Base-by-base conservation (phyloP, 1,284 basidiomycete species). In the Ganoderma leucocontextum region DNA sequence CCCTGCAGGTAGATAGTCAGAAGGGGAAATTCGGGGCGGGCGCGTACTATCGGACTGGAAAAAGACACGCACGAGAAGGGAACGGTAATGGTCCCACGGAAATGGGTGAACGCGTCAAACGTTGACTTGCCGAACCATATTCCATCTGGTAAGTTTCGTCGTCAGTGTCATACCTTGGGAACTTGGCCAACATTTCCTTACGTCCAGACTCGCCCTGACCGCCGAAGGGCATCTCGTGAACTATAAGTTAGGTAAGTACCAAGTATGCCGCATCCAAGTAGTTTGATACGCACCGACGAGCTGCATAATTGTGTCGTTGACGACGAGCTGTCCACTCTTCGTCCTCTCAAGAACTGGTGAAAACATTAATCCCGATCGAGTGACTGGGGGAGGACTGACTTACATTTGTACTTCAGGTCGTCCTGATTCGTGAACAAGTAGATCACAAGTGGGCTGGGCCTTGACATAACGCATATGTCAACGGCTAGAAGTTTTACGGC, bases 291-390 rank as follows among this genome's bases (percentile, higher is more conserved):
- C 73, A 82, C 85, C 75, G 67, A 80, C 70, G 62, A 89, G 73
- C 67, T 89, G 83, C 75, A 85, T 80, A 64, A 86, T 74, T 0
- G 82, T 83, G 68, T 89, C 88, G 64, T 91, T 91, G 66, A 89
- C 81, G 2, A 83, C 77, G 15, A 88, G 75, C 58, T 80, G 81
- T 15, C 88, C 89, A 70, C 86, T 88, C 63, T 76, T 78, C 2
- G 87, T 89, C 64, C 77, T 74, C 10, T 82, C 77, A 53, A 85
- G 72, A 62, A 87, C 89, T 88, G 76, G 65, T 55, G 74, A 66
- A 39, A 70, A 64, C 49, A 72, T 73, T 36, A 69, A 59, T 19
- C 19, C 62, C 67, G 72, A 2, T 66, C 39, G 71, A 67, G 49
- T 2, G 10, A 1, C 59, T 76, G 58, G 42, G 42, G 76, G 68